Percentiles rank a stretch among this genome's conserved stretches.
Conservation (phyloP, 768 basidiomycete genomes). For the Termitomyces sp. region DNA sequence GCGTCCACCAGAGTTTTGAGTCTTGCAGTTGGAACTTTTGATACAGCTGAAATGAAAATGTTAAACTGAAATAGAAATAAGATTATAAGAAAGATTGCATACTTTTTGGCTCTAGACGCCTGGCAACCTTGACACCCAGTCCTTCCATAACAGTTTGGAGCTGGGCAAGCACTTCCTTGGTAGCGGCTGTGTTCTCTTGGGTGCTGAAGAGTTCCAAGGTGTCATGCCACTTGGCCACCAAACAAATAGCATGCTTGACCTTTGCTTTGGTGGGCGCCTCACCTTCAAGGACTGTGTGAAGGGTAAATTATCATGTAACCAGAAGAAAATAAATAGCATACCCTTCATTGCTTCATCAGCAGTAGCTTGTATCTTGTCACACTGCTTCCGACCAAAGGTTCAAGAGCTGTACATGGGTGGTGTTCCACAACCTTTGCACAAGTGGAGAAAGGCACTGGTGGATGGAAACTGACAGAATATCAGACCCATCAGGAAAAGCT, state of each 20-base stretch:
- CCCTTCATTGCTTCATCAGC: slow-evolving; percentile 4
- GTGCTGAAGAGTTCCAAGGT: not conserved
- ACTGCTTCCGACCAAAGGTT: not conserved
- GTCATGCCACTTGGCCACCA: slow-evolving; percentile 2
- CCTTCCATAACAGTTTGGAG: slow-evolving; percentile 4
- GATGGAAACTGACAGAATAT: not conserved
- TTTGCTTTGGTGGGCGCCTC: not conserved
- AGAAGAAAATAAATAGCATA: not conserved
- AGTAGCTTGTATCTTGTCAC: not conserved
- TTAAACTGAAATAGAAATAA: not conserved
- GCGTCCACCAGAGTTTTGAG: slow-evolving; percentile 8
- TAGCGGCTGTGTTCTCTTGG: not conserved
- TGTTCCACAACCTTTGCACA: slow-evolving; percentile 4
- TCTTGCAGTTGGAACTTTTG: not conserved
- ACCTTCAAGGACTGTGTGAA: not conserved
- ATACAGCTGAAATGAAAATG: not conserved
- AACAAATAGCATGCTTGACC: not conserved
- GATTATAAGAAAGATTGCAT: too few relatives aligned
- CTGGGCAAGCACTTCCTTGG: not conserved
- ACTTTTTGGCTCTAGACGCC: not conserved
- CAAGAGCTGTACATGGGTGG: not conserved
- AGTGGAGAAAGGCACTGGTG: not conserved
- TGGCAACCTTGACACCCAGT: not conserved
- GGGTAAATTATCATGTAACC: not conserved
- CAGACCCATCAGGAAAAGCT: not conserved